These are phyloP conservation scores for Yamadazyma diddensiae DNA, from an alignment of 1,139 yeast species.

Conservation along the genomic window DNA sequence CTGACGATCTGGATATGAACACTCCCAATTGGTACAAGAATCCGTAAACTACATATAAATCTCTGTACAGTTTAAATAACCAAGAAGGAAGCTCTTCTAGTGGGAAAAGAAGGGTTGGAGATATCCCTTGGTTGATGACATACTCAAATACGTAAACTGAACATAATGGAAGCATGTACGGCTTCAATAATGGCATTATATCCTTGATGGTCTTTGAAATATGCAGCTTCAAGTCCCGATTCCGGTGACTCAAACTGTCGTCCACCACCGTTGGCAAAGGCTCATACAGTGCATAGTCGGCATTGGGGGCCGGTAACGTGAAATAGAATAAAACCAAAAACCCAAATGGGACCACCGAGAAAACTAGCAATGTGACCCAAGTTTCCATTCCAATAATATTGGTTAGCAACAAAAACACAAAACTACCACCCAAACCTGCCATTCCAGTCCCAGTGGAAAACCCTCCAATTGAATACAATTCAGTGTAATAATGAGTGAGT, in stretches of 20 bases:
- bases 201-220: constrained; percentile 35
- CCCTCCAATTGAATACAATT: constrained; percentile 62
- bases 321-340: constrained; percentile 28
- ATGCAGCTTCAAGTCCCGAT: constrained; percentile 13
- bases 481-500: constrained; percentile 67
- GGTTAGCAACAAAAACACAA: constrained; percentile 39
- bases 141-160: constrained; percentile 86
- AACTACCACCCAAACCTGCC: constrained; percentile 85
- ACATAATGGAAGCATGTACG: constrained; percentile 80
- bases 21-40: constrained; percentile 91
- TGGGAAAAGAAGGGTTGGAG: constrained; percentile 84
- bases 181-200: constrained; percentile 52
- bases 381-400: constrained; percentile 32
- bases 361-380: constrained; percentile 29
- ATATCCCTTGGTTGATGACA: constrained; percentile 83
- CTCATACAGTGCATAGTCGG: constrained; percentile 8
- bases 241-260: neutral
- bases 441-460: constrained; percentile 96
- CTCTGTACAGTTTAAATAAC: constrained; percentile 66
- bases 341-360: constrained; percentile 37
- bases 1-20: constrained; percentile 83
- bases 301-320: constrained; percentile 25
- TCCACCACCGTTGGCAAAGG: constrained; percentile 1
- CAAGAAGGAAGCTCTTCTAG: constrained; percentile 59
- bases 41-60: constrained; percentile 91